phyloP scores from a whole-genome alignment of 2,329 filamentous ascomycete genomes.

The Apiospora saccharicola region DNA sequence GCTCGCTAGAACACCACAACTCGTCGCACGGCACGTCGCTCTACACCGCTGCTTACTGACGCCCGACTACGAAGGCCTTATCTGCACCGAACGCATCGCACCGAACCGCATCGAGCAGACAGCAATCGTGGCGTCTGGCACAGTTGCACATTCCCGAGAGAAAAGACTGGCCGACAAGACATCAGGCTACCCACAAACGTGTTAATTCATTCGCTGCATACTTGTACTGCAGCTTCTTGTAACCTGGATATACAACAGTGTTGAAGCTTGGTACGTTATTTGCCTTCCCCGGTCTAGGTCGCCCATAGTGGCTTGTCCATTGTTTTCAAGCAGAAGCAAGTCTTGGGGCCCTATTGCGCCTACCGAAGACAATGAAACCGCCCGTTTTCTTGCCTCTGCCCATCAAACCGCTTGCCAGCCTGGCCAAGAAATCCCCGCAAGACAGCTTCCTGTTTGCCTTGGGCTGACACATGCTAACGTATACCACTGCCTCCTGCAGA shows the following conservation, averaged over 20 bases:
- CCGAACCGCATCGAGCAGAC: constrained; percentile 8
- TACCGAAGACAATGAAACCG: constrained; percentile 12
- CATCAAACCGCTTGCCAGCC: constrained; percentile 13
- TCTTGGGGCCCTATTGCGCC: not conserved
- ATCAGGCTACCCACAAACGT: constrained; percentile 5
- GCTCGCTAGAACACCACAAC: constrained; percentile 20
- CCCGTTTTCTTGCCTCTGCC: constrained; percentile 5
- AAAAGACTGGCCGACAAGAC: constrained; percentile 3
- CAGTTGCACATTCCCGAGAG: not conserved
- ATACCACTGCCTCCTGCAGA: not conserved
- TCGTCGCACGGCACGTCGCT: constrained; percentile 6
- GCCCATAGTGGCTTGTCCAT: not conserved
- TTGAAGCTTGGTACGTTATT: constrained; percentile 17
- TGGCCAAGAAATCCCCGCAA: not conserved
- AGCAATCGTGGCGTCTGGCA: not conserved
- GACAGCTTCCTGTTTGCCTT: constrained; percentile 9
- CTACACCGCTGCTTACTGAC: constrained; percentile 15
- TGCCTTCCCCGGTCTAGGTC: not conserved
- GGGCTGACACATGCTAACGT: constrained; percentile 11
- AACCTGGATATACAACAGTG: not conserved
- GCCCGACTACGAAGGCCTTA: constrained; percentile 14
- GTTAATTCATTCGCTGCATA: not conserved
- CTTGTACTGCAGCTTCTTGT: not conserved
- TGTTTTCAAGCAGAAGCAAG: constrained; percentile 10
- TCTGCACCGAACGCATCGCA: constrained; percentile 12